These are phyloP conservation scores for Thraustochytrium aureum DNA, from an alignment of 352 stramenopile species.

Conservation along the genomic window DNA sequence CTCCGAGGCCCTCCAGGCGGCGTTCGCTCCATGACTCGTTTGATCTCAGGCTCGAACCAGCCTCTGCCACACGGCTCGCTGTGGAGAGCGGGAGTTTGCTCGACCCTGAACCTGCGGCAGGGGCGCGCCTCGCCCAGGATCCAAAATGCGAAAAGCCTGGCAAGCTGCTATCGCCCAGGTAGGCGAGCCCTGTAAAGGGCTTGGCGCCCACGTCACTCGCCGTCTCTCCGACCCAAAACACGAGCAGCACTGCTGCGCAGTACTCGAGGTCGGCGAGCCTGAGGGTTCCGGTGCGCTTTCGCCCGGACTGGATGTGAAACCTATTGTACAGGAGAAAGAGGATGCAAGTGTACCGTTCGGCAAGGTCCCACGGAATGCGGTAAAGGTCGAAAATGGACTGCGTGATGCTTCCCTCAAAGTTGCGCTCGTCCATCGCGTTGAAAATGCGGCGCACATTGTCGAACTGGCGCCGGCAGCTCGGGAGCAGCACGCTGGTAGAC, in stretches of 20 bases:
- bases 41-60: too few relatives aligned
- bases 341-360: slow-evolving; percentile 72
- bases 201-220: neutral
- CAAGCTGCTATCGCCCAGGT: too few relatives aligned
- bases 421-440: slow-evolving; percentile 64
- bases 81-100: too few relatives aligned
- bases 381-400: slow-evolving; percentile 65
- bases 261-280: slow-evolving; percentile 70
- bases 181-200: neutral
- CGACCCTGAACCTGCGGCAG: too few relatives aligned
- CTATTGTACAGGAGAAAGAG: slow-evolving; percentile 73
- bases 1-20: too few relatives aligned
- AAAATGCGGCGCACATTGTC: slow-evolving; percentile 76
- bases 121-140: too few relatives aligned
- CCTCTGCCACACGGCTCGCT: too few relatives aligned
- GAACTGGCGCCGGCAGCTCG: slow-evolving; percentile 69
- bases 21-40: too few relatives aligned
- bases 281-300: slow-evolving; percentile 65
- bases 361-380: slow-evolving; percentile 69
- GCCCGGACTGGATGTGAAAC: slow-evolving; percentile 70
- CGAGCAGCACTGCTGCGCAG: slow-evolving; percentile 69
- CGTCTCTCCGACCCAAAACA: slow-evolving; percentile 70
- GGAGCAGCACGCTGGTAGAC: slow-evolving; percentile 12
- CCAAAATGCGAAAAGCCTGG: too few relatives aligned
- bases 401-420: slow-evolving; percentile 67